Conservation (phyloP, 2,329 filamentous ascomycete genomes). For the Botrytis fabae region DNA sequence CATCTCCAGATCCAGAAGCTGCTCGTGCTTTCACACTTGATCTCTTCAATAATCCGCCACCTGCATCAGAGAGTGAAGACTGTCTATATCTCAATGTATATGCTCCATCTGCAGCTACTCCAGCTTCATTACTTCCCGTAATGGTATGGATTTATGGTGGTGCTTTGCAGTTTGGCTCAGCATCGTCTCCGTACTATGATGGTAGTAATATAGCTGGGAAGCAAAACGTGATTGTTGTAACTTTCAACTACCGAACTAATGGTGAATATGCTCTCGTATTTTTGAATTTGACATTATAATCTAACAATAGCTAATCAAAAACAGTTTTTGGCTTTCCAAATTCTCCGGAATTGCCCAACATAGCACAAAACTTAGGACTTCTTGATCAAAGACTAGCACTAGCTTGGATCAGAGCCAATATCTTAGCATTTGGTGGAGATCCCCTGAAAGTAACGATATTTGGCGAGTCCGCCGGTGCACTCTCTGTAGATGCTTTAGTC, state of each 20-base stretch:
- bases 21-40: not conserved
- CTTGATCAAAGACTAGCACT: slow-evolving; percentile 72
- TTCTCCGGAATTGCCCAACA: slow-evolving; percentile 9
- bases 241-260: slow-evolving; percentile 27
- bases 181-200: slow-evolving; percentile 24
- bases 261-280: not conserved
- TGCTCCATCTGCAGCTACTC: slow-evolving; percentile 45
- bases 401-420: slow-evolving; percentile 76
- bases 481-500: slow-evolving; percentile 75
- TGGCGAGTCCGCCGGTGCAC: slow-evolving; percentile 59
- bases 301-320: not conserved
- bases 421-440: slow-evolving; percentile 71
- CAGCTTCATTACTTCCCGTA: slow-evolving; percentile 48
- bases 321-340: slow-evolving; percentile 20
- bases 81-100: slow-evolving; percentile 63
- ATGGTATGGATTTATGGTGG: slow-evolving; percentile 72
- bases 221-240: slow-evolving; percentile 29
- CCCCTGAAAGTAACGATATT: slow-evolving; percentile 46
- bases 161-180: slow-evolving; percentile 25
- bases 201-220: slow-evolving; percentile 26
- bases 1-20: slow-evolving; percentile 2
- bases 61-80: slow-evolving; percentile 50
- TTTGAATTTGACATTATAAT: not conserved
- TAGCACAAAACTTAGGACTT: slow-evolving; percentile 61
- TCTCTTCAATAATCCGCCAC: slow-evolving; percentile 17